Conservation (phyloP, 371 early-diverging fungal species). For the Cokeromyces recurvatus region DNA sequence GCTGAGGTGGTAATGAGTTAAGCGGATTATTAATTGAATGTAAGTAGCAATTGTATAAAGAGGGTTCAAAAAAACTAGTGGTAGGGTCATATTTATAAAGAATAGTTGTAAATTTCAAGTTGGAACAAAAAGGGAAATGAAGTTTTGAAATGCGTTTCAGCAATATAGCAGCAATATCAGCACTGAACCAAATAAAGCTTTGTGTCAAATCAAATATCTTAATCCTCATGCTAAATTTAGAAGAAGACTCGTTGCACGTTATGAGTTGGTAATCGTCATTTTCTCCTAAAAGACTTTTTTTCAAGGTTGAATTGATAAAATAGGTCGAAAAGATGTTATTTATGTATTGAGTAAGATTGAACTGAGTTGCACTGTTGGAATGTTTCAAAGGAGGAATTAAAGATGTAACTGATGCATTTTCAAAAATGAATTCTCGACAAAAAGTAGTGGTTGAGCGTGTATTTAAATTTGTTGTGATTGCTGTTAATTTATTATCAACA, state of each 20-base stretch:
- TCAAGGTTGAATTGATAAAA: too few relatives aligned
- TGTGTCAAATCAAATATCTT: constrained; percentile 11
- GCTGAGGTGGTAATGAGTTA: constrained; percentile 20
- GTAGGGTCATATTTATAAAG: constrained; percentile 9
- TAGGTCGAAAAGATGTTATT: too few relatives aligned
- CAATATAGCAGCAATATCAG: constrained; percentile 13
- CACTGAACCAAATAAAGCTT: constrained; percentile 15
- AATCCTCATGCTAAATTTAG: too few relatives aligned
- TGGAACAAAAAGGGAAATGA: constrained; percentile 4
- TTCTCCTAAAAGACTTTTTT: too few relatives aligned
- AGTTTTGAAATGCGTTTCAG: constrained; percentile 7
- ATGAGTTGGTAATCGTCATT: too few relatives aligned
- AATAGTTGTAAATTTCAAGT: not conserved
- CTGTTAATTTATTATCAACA: not conserved
- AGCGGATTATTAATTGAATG: constrained; percentile 13
- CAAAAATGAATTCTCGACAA: constrained; percentile 19
- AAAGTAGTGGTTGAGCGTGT: not conserved
- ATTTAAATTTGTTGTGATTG: not conserved
- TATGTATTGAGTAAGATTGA: too few relatives aligned
- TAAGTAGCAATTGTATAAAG: not conserved
- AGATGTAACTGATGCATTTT: constrained; percentile 7
- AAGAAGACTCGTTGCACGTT: too few relatives aligned
- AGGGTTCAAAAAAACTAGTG: constrained; percentile 13
- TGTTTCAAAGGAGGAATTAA: constrained; percentile 1
- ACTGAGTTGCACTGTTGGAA: too few relatives aligned